These are phyloP conservation scores for Candida gigantensis DNA, from an alignment of 1,139 yeast species.

Conservation along the genomic window DNA sequence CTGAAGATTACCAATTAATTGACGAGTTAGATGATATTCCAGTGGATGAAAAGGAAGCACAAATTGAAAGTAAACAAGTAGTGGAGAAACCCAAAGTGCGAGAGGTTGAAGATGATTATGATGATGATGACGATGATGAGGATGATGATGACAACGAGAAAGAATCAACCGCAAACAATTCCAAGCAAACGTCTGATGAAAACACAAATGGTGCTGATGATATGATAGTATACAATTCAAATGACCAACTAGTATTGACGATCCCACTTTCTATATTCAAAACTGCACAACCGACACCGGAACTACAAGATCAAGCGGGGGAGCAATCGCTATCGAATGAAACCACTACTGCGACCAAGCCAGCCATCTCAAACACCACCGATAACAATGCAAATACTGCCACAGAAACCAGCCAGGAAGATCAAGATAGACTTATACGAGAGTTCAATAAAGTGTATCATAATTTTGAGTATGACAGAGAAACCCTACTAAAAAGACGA, in stretches of 20 bases:
- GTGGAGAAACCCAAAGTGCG: conserved; percentile 23
- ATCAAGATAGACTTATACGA: conserved; percentile 39
- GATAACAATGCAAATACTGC: too few relatives aligned
- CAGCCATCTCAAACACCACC: too few relatives aligned
- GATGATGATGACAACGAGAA: conserved; percentile 34
- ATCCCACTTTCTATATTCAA: conserved; percentile 30
- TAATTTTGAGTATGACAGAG: conserved; percentile 79
- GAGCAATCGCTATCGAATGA: neutral
- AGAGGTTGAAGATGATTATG: conserved; percentile 45
- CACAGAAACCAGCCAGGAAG: conserved; percentile 26
- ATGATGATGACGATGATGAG: conserved; percentile 41
- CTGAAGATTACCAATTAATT: conserved; percentile 41
- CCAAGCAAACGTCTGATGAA: conserved; percentile 11
- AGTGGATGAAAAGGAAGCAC: conserved; percentile 17
- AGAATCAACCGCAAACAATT: conserved; percentile 20
- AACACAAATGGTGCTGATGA: conserved; percentile 11
- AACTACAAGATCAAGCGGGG: neutral
- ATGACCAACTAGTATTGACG: conserved; percentile 31
- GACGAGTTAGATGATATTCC: conserved; percentile 29
- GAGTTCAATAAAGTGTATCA: conserved; percentile 69
- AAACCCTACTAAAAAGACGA: conserved; percentile 72
- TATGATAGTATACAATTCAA: conserved; percentile 21
- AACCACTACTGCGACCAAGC: neutral
- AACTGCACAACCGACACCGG: neutral
- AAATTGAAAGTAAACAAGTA: conserved; percentile 23